These are phyloP conservation scores for Blastocystis sp. DNA, from an alignment of 352 stramenopile species.

Conservation along the genomic window DNA sequence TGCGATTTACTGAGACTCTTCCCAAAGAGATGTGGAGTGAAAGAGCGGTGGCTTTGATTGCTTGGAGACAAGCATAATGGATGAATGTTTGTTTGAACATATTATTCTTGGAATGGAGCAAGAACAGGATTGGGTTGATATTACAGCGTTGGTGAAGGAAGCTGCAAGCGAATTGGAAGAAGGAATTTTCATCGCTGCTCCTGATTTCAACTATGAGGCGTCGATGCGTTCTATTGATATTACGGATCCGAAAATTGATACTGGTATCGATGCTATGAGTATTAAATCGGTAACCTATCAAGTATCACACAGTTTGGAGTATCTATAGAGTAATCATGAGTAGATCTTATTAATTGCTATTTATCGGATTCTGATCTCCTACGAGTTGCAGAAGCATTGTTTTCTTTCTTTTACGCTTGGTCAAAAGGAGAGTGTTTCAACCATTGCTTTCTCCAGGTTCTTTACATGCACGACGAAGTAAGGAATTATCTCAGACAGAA, in stretches of 20 bases:
- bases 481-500: background rate
- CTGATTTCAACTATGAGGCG: background rate
- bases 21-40: constrained; percentile 55
- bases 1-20: constrained; percentile 15
- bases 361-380: background rate
- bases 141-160: background rate
- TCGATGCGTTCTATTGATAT: constrained; percentile 54
- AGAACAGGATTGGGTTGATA: background rate
- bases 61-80: constrained; percentile 44
- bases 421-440: constrained; percentile 3
- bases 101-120: background rate
- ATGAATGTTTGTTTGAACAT: constrained; percentile 25
- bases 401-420: constrained; percentile 32
- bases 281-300: background rate
- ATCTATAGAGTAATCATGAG: background rate
- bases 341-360: constrained; percentile 24
- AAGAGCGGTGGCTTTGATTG: constrained; percentile 27
- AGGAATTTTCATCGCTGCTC: constrained; percentile 8
- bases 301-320: background rate
- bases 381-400: background rate
- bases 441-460: constrained; percentile 10
- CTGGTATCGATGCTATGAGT: background rate
- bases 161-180: background rate
- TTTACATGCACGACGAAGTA: constrained; percentile 24
- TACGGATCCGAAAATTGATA: constrained; percentile 32